Evolutionary conservation across 2,329 filamentous ascomycete species (phyloP), one percentile per base, ranked within the genome.

Genomic region (Torrubiellomyces zombiae): DNA sequence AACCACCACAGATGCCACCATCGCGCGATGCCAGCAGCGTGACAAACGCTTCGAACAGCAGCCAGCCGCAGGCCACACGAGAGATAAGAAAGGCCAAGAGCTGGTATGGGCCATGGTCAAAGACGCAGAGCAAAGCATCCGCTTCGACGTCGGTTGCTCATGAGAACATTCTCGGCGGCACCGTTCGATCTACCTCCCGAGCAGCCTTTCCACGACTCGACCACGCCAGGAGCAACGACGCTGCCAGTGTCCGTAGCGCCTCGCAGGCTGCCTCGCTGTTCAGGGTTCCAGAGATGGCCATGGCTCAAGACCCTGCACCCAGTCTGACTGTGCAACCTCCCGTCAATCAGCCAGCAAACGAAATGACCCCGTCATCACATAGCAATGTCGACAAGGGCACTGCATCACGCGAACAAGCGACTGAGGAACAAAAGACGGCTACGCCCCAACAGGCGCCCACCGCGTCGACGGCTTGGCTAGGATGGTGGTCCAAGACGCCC

Each of bases 91-190:
- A 67, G 39, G 47, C 58, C 7, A 53, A 53, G 23, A 72, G 67
- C 42, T 75, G 68, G 69, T 74, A 74, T 43, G 65, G 66, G 26
- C 66, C 68, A 11, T 72, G 65, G 65, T 62, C 66, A 11, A 54
- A 62, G 31, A 43, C 48, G 17, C 51, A 60, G 16, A 74, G 70
- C 16, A 75, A 74, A 38, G 63, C 68, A 6, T 49, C 55, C 10
- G 57, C 69, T 15, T 74, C 67, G 7, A 72, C 63, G 5, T 64
- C 68, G 25, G 51, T 75, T 21, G 66, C 67, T 4, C 58, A 56
- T 33, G 69, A 75, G 42, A 67, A 62, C 9, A 73, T 75, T 15
- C 47, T 67, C 22, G 69, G 67, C 16, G 65, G 60, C 23, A 67
- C 62, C 3, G 45, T 60, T 23, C 58, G 55, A 29, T 49, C 62